Conservation (phyloP, 345 rosid genomes). For the Passiflora organensis region DNA sequence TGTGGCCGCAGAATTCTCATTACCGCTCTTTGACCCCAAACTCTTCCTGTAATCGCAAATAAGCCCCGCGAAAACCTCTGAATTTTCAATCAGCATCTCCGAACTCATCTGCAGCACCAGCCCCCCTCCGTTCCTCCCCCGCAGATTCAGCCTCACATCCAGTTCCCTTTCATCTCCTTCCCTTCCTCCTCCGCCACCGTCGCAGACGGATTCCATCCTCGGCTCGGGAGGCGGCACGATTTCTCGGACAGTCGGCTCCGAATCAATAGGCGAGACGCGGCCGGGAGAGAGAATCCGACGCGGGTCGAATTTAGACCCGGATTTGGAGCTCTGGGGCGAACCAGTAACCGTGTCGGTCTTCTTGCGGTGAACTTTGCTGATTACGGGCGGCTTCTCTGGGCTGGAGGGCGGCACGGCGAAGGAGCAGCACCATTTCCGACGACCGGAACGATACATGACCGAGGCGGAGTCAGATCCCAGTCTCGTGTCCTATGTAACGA, state of each 20-base stretch:
- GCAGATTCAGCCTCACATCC: constrained; percentile 66
- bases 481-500: too few relatives aligned
- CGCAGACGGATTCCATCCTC: constrained; percentile 23
- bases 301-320: constrained; percentile 58
- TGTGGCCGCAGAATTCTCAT: neutral
- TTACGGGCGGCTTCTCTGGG: constrained; percentile 50
- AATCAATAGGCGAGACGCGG: constrained; percentile 89
- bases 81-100: constrained; percentile 53
- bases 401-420: constrained; percentile 66
- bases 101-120: constrained; percentile 70
- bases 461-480: neutral
- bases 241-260: constrained; percentile 38
- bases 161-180: constrained; percentile 21
- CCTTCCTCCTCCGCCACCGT: neutral
- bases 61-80: constrained; percentile 52
- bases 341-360: constrained; percentile 37
- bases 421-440: constrained; percentile 75
- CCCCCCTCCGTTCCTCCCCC: constrained; percentile 63
- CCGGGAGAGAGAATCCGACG: constrained; percentile 94
- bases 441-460: constrained; percentile 10
- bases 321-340: constrained; percentile 56
- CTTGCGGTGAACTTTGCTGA: constrained; percentile 29
- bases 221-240: constrained; percentile 14
- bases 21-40: constrained; percentile 23
- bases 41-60: constrained; percentile 36